Base-by-base conservation (phyloP, 2,329 filamentous ascomycete species). In the Pseudogymnoascus sp. region DNA sequence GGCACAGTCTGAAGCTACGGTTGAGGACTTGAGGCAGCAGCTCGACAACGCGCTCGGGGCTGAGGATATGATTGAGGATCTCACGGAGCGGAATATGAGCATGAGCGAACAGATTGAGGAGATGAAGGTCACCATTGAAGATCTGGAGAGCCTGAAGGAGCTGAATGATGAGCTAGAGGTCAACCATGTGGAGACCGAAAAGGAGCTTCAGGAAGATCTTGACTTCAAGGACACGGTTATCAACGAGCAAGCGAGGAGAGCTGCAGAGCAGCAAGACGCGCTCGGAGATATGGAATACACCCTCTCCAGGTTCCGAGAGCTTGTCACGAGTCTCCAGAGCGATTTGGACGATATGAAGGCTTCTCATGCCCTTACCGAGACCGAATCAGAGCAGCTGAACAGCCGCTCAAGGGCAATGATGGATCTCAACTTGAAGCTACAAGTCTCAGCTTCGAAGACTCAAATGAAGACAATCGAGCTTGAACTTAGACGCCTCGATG, bases 391-490 rank as follows among this genome's bases (percentile, higher is more conserved):
- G 73, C 91, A 97, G 74, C 84, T 97, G 63, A 93, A 88, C 68
- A 90, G 85, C 70, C 89, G 91, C 66, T 96, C 93, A 51, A 86
- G 92, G 67, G 92, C 93, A 62, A 96, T 99, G 88, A 90, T 96
- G 85, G 93, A 99, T 71, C 83, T 99, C 54, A 97, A 97, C 75
- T 85, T 93, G 83, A 96, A 96, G 77, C 83, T 99, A 47, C 93
- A 96, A 72, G 84, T 90, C 63, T 96, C 92, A 11, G 92, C 92
- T 10, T 85, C 91, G 42, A 96, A 96, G 78, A 89, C 93, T 2
- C 93, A 96, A 74, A 87, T 91, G 71, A 97, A 96, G 78, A 92
- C 92, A 0, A 96, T 99, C 66, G 93, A 97, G 68, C 81, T 97
- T 31, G 93, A 97, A 74, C 79, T 97, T 64, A 85, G 89, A 62